These are phyloP conservation scores for Capsella bursapastoris DNA, from an alignment of 345 rosid species.

Conservation along the genomic window DNA sequence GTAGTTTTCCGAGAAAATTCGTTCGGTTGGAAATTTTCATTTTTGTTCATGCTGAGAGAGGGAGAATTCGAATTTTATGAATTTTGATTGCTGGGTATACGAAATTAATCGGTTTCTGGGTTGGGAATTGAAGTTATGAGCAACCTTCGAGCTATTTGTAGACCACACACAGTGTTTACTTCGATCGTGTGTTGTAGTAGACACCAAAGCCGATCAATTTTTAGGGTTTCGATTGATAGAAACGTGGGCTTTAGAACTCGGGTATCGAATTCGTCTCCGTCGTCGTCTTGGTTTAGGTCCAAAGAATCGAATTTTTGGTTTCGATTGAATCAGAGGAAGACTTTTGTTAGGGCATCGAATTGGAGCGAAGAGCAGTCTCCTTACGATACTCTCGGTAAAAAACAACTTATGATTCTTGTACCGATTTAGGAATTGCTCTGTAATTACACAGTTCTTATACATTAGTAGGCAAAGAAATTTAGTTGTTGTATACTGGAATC, in stretches of 20 bases:
- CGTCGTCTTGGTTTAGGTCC: conserved; percentile 51
- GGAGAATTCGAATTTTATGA: conserved; percentile 25
- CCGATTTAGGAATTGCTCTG: background rate
- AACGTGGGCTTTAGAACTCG: conserved; percentile 48
- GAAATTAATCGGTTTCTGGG: conserved; percentile 13
- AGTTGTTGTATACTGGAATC: background rate
- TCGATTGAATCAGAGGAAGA: conserved; percentile 65
- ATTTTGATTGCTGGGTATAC: conserved; percentile 34
- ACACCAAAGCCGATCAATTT: conserved; percentile 50
- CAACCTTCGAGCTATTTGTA: conserved; percentile 65
- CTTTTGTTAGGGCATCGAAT: conserved; percentile 63
- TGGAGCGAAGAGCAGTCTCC: conserved; percentile 83
- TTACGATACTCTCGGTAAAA: conserved; percentile 86
- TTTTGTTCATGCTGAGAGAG: conserved; percentile 8
- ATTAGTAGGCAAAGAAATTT: background rate
- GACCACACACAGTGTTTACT: conserved; percentile 64
- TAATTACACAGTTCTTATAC: background rate
- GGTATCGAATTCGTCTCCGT: conserved; percentile 45
- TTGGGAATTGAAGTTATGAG: conserved; percentile 48
- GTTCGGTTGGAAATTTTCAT: conserved; percentile 41
- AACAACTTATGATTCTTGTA: background rate
- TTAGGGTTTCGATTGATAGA: conserved; percentile 61
- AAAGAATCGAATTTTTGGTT: conserved; percentile 56
- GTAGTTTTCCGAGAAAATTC: conserved; percentile 25
- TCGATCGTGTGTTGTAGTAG: conserved; percentile 60